phyloP scores from a whole-genome alignment of 2,329 filamentous ascomycete species.

The Colletotrichum musicola region DNA sequence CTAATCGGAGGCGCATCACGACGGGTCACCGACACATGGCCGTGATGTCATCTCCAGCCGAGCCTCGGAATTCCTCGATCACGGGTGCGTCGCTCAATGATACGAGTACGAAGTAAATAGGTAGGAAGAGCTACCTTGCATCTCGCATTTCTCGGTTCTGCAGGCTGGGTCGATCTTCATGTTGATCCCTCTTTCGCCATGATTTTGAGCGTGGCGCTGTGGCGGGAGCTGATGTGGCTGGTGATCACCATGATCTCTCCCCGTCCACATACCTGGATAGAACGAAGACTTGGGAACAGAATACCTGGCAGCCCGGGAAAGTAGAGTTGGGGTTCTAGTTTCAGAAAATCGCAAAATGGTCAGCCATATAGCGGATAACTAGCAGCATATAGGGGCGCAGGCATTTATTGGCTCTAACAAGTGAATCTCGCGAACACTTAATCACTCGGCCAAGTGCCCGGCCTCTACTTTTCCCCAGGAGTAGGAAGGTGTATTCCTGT shows the following conservation, averaged over 20 bases:
- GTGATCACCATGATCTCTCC: neutral
- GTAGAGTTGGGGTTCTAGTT: too few species aligned
- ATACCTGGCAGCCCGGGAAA: too few species aligned
- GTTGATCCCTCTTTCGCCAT: neutral
- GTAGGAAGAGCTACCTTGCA: conserved; percentile 1
- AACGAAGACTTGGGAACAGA: too few species aligned
- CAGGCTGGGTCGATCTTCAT: conserved; percentile 17
- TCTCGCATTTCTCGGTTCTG: conserved; percentile 9
- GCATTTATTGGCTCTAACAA: too few species aligned
- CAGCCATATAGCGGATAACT: too few species aligned
- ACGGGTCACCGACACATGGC: conserved; percentile 1
- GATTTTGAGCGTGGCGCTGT: neutral
- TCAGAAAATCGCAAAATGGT: too few species aligned
- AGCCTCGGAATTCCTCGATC: neutral
- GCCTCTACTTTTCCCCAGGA: too few species aligned
- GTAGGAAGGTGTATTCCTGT: too few species aligned
- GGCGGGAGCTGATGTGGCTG: neutral
- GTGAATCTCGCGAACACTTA: too few species aligned
- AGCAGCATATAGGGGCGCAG: too few species aligned
- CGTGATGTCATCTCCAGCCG: conserved; percentile 7
- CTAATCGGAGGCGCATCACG: neutral
- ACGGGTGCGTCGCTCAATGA: neutral
- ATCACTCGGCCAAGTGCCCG: too few species aligned
- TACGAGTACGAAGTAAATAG: neutral
- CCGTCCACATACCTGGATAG: too few species aligned